Evolutionary conservation across 176 grass and related monocot species (phyloP).

Genomic region (Leersia perrieri): DNA sequence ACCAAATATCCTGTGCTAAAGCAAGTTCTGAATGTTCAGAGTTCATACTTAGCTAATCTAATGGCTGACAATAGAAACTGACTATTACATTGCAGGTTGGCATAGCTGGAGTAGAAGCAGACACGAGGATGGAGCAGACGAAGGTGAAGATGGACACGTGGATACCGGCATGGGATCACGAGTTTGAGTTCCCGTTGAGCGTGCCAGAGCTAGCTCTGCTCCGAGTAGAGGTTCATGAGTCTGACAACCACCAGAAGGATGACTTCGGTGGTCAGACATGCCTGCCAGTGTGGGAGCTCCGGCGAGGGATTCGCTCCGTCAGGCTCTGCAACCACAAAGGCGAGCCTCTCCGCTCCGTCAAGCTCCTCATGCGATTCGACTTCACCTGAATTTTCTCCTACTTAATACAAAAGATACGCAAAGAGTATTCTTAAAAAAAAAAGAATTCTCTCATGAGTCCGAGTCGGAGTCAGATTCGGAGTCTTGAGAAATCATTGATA

Average conservation of each 20-base stretch:
- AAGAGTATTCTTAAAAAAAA: too few species aligned
- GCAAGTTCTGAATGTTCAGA: background rate
- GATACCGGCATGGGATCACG: conserved; percentile 77
- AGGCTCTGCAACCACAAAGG: conserved; percentile 46
- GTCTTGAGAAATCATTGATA: too few species aligned
- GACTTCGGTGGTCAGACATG: conserved; percentile 79
- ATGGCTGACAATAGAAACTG: background rate
- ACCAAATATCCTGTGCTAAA: background rate
- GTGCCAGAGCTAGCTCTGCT: conserved; percentile 81
- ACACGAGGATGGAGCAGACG: conserved; percentile 62
- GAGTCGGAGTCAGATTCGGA: too few species aligned
- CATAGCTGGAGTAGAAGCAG: conserved; percentile 55
- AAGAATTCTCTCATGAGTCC: too few species aligned
- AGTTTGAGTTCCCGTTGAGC: conserved; percentile 48
- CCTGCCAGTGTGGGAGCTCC: conserved; percentile 77
- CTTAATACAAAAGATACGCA: too few species aligned
- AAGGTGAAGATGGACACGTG: conserved; percentile 54
- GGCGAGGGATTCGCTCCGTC: conserved; percentile 51
- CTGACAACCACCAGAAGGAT: conserved; percentile 62
- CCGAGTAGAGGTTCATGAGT: conserved; percentile 76
- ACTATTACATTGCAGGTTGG: conserved; percentile 51
- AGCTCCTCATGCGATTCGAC: conserved; percentile 76
- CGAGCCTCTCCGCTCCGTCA: conserved; percentile 52
- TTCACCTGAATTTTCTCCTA: conserved; percentile 12
- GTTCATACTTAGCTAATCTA: too few species aligned